phyloP scores from a whole-genome alignment of 108 stramenopile species.

The Nitzschia inconspicua region DNA sequence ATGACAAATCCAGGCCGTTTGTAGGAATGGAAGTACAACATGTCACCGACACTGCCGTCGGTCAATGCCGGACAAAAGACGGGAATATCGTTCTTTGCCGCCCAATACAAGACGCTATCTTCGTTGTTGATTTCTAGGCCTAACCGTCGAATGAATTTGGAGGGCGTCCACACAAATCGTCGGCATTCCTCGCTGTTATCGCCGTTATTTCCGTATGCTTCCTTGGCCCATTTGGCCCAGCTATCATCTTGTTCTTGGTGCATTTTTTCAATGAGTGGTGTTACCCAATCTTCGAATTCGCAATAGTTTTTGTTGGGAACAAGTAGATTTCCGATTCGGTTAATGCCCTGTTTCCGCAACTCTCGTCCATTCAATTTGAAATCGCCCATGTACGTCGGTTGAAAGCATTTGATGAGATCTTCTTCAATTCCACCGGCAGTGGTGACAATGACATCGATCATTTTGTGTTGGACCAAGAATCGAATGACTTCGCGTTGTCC shows the following conservation, averaged over 20 bases:
- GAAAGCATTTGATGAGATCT: constrained; percentile 98
- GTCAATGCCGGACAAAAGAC: constrained; percentile 99
- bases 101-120: constrained; percentile 96
- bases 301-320: constrained; percentile 99
- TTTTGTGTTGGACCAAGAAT: constrained; percentile 91
- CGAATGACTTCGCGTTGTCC: constrained; percentile 96
- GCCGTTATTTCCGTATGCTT: constrained; percentile 3
- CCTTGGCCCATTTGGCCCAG: constrained; percentile 42
- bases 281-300: constrained; percentile 98
- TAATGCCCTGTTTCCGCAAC: constrained; percentile 91
- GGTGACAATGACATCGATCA: constrained; percentile 96
- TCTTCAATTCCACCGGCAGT: constrained; percentile 99
- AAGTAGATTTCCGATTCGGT: constrained; percentile 95
- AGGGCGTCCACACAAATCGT: constrained; percentile 88
- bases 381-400: constrained; percentile 95
- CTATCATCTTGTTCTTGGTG: constrained; percentile 94
- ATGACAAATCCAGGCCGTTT: constrained; percentile 94
- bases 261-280: constrained; percentile 91
- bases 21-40: constrained; percentile 99
- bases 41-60: constrained; percentile 98
- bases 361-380: constrained; percentile 86
- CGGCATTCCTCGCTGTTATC: constrained; percentile 21
- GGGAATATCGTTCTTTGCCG: constrained; percentile 94
- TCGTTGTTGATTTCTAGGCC: constrained; percentile 94
- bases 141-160: constrained; percentile 91